phyloP scores from a whole-genome alignment of 129 eudicot genomes.

The Chrysanthemum seticuspe region DNA sequence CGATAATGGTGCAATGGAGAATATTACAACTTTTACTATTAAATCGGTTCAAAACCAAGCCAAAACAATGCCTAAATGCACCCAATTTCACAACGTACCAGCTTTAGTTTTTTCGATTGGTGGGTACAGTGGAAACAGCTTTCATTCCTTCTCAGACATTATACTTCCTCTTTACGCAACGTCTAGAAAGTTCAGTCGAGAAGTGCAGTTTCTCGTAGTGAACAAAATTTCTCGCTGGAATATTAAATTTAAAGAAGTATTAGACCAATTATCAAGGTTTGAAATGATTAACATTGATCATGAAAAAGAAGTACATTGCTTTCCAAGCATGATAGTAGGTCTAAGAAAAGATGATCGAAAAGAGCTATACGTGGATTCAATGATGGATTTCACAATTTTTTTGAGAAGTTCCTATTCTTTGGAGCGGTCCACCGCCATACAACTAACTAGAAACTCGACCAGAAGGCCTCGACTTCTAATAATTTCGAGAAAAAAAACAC shows the following conservation, averaged over 20 bases:
- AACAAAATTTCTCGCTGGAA: conserved; percentile 38
- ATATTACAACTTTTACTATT: conserved; percentile 28
- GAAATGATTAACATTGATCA: conserved; percentile 51
- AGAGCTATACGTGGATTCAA: conserved; percentile 42
- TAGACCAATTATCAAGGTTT: conserved; percentile 55
- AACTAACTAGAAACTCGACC: background rate
- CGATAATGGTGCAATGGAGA: conserved; percentile 46
- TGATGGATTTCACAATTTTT: conserved; percentile 49
- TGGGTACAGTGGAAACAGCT: conserved; percentile 66
- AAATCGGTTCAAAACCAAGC: conserved; percentile 11
- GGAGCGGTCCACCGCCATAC: conserved; percentile 34
- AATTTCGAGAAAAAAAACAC: conserved; percentile 41
- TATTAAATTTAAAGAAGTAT: conserved; percentile 27
- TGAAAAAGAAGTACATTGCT: conserved; percentile 57
- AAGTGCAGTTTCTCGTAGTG: conserved; percentile 50
- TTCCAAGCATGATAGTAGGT: conserved; percentile 59
- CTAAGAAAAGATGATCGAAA: conserved; percentile 37
- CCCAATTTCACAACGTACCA: conserved; percentile 38
- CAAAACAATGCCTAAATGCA: conserved; percentile 46
- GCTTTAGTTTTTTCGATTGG: conserved; percentile 65
- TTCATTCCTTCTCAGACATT: conserved; percentile 62
- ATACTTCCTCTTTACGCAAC: conserved; percentile 62
- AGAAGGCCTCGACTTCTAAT: conserved; percentile 59
- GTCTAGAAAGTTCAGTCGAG: conserved; percentile 40
- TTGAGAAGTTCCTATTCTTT: conserved; percentile 49